phyloP scores from a whole-genome alignment of 2,329 filamentous ascomycete species.

The Cryphonectria parasitica region DNA sequence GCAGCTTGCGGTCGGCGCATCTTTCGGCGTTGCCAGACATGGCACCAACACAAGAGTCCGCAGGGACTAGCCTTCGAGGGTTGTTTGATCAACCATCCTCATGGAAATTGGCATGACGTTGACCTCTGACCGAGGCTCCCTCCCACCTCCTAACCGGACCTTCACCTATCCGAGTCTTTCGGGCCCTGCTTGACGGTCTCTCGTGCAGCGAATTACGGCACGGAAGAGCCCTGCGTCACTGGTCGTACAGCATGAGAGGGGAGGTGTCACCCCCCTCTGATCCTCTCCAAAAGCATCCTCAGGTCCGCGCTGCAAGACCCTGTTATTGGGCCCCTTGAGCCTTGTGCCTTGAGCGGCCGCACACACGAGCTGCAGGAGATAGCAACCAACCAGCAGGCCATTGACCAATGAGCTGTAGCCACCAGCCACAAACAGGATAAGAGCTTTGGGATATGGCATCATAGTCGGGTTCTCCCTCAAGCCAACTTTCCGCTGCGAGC shows the following conservation, averaged over 20 bases:
- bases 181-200: neutral
- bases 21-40: conserved; percentile 8
- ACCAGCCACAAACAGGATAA: conserved; percentile 29
- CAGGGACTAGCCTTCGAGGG: neutral
- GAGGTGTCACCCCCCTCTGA: neutral
- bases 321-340: neutral
- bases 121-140: neutral
- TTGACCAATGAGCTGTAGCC: conserved; percentile 21
- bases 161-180: neutral
- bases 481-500: conserved; percentile 4
- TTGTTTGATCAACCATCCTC: neutral
- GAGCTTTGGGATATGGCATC: conserved; percentile 25
- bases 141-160: neutral
- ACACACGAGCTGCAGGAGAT: conserved; percentile 5
- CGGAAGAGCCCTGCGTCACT: neutral
- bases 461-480: conserved; percentile 21
- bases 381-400: neutral
- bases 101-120: neutral
- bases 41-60: conserved; percentile 1
- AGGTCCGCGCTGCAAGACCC: neutral
- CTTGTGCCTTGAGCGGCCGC: neutral
- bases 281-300: conserved; percentile 3
- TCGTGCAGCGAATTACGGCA: neutral
- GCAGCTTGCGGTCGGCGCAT: conserved; percentile 8
- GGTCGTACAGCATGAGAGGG: neutral